Conservation (phyloP, 106 monocot genomes). For the Acorus gramineus region DNA sequence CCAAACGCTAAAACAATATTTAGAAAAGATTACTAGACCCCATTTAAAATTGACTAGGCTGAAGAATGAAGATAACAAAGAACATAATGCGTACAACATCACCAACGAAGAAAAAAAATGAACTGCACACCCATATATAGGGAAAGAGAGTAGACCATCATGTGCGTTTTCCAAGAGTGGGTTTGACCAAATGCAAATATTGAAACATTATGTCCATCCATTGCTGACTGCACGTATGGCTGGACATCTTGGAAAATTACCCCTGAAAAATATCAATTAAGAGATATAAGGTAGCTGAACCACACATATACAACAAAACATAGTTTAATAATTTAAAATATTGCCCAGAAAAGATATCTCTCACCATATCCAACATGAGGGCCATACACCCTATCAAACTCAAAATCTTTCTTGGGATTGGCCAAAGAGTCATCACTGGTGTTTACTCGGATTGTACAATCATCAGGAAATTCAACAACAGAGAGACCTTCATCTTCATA, state of each 20-base stretch:
- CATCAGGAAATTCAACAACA: conserved; percentile 90
- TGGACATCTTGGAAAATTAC: conserved; percentile 81
- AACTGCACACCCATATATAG: background rate
- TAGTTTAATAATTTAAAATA: too few species aligned
- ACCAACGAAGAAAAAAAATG: too few species aligned
- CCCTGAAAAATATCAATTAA: conserved; percentile 31
- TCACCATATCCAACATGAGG: conserved; percentile 96
- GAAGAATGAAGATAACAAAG: too few species aligned
- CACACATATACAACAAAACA: background rate
- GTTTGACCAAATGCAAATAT: conserved; percentile 92
- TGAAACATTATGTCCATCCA: conserved; percentile 92
- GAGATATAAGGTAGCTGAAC: too few species aligned
- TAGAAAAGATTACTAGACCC: too few species aligned
- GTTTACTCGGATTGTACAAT: conserved; percentile 70
- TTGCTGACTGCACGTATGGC: conserved; percentile 83
- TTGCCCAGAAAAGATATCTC: background rate
- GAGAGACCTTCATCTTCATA: conserved; percentile 92
- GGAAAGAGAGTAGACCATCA: conserved; percentile 47
- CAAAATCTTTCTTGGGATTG: conserved; percentile 84
- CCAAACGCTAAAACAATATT: too few species aligned
- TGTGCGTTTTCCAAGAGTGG: conserved; percentile 87
- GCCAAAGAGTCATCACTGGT: conserved; percentile 69
- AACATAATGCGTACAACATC: too few species aligned
- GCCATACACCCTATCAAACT: conserved; percentile 96
- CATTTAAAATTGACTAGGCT: too few species aligned